A percentile compares a stretch with the other conserved stretches of the same genome.
phyloP scores from a whole-genome alignment of 495 filamentous ascomycete species.

The Lentithecium fluviatile region DNA sequence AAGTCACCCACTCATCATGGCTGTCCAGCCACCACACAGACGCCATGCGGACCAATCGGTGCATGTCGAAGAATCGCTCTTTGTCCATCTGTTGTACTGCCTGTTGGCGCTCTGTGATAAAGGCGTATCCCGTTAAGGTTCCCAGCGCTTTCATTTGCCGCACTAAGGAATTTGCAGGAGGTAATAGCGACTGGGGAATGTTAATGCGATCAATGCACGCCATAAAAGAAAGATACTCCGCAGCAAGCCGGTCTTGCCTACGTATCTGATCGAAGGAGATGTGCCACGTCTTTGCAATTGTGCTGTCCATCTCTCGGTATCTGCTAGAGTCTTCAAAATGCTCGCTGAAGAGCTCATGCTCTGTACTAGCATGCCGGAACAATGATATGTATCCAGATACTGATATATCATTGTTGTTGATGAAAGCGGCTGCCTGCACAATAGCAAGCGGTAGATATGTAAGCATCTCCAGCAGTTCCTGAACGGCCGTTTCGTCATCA shows the following conservation, averaged over 20 bases:
- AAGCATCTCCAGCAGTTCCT: slow-evolving; percentile 20
- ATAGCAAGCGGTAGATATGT: slow-evolving; percentile 38
- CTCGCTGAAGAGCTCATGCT: slow-evolving; percentile 15
- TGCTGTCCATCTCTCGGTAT: slow-evolving; percentile 16
- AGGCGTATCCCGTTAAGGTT: slow-evolving; percentile 15
- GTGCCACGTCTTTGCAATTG: slow-evolving; percentile 23
- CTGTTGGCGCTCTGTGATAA: slow-evolving; percentile 20
- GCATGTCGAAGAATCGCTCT: slow-evolving; percentile 15
- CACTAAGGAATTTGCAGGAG: not conserved
- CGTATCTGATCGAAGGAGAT: slow-evolving; percentile 26
- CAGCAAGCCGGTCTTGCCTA: slow-evolving; percentile 16
- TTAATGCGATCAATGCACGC: slow-evolving; percentile 14
- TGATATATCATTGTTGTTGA: slow-evolving; percentile 33
- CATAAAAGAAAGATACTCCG: slow-evolving; percentile 25
- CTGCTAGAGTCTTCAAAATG: slow-evolving; percentile 32
- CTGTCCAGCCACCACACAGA: slow-evolving; percentile 22
- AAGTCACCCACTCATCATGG: slow-evolving; percentile 4
- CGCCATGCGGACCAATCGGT: slow-evolving; percentile 23
- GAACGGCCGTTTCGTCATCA: slow-evolving; percentile 11
- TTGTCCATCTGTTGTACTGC: not conserved
- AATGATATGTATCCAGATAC: slow-evolving; percentile 26
- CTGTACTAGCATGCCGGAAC: slow-evolving; percentile 8
- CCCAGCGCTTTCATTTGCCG: slow-evolving; percentile 13
- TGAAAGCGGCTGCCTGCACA: slow-evolving; percentile 39
- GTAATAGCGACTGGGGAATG: slow-evolving; percentile 22